phyloP scores from a whole-genome alignment of 1,284 basidiomycete genomes.

The Porodaedalea pini region DNA sequence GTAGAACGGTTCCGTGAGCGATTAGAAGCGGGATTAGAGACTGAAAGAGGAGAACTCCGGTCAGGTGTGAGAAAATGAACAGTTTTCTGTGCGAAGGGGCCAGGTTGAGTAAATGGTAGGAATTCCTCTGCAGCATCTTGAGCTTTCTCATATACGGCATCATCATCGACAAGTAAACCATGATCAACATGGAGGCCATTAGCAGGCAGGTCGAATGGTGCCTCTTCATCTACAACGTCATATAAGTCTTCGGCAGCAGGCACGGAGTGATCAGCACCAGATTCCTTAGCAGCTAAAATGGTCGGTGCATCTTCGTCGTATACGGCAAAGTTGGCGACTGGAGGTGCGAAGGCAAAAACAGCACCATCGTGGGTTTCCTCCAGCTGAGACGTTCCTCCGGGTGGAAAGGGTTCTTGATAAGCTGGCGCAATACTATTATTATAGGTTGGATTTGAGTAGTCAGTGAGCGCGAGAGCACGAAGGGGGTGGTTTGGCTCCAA shows the following conservation, averaged over 20 bases:
- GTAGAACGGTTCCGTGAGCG: background rate
- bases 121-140: background rate
- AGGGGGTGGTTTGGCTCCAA: slow-evolving; percentile 44
- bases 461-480: slow-evolving; percentile 33
- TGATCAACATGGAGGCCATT: background rate
- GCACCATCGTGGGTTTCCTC: background rate
- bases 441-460: background rate
- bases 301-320: background rate
- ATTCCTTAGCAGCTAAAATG: background rate
- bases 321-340: background rate
- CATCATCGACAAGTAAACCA: background rate
- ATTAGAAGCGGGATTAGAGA: background rate
- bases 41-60: background rate
- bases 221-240: background rate
- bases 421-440: background rate
- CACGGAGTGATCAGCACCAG: background rate
- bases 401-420: background rate
- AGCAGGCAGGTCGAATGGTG: background rate
- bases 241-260: background rate
- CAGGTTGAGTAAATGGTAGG: slow-evolving; percentile 3
- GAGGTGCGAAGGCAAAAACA: slow-evolving; percentile 9
- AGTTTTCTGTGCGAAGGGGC: slow-evolving; percentile 3
- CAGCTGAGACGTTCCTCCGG: background rate
- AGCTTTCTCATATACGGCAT: background rate
- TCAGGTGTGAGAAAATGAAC: slow-evolving; percentile 8